Percentiles rank a stretch among this genome's conserved stretches.
These are phyloP conservation scores for Aureobasidium sp. DNA, from an alignment of 2,329 filamentous ascomycete species.

Conservation along the genomic window DNA sequence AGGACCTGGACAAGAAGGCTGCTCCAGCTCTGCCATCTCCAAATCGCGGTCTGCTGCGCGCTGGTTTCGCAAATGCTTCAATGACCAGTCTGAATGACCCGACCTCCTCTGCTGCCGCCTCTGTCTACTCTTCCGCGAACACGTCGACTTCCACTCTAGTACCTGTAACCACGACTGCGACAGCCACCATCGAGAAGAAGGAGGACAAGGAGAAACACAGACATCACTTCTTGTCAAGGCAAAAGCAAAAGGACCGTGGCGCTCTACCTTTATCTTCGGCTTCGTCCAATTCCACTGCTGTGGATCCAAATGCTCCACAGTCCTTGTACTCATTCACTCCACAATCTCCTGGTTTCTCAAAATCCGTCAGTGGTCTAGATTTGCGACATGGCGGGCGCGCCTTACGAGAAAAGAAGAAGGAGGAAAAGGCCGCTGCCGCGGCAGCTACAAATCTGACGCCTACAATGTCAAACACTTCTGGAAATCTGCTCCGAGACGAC, in stretches of 20 bases:
- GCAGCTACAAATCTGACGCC: slow-evolving; percentile 23
- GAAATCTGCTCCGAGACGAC: slow-evolving; percentile 5
- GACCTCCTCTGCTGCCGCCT: slow-evolving; percentile 37
- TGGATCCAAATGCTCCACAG: slow-evolving; percentile 64
- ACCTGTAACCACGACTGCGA: slow-evolving; percentile 34
- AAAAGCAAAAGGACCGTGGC: slow-evolving; percentile 67
- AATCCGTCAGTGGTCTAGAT: slow-evolving; percentile 73
- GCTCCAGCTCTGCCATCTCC: slow-evolving; percentile 64
- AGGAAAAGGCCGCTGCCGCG: slow-evolving; percentile 39
- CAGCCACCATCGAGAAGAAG: slow-evolving; percentile 53
- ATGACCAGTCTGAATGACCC: slow-evolving; percentile 61
- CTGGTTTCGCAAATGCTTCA: slow-evolving; percentile 57
- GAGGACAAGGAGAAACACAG: slow-evolving; percentile 66
- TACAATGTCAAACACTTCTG: slow-evolving; percentile 23
- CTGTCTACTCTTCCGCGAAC: slow-evolving; percentile 67
- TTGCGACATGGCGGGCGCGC: slow-evolving; percentile 68
- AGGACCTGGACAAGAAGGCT: slow-evolving; percentile 46
- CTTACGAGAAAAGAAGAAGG: slow-evolving; percentile 62
- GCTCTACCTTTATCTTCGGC: slow-evolving; percentile 66
- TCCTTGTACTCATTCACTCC: slow-evolving; percentile 76
- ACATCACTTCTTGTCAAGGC: slow-evolving; percentile 69
- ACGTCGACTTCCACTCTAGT: slow-evolving; percentile 69
- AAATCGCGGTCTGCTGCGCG: slow-evolving; percentile 49
- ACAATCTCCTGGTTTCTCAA: slow-evolving; percentile 68
- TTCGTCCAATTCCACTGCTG: slow-evolving; percentile 66